phyloP scores from a whole-genome alignment of 192 early-diverging fungal species.

The Coemansia sp. region DNA sequence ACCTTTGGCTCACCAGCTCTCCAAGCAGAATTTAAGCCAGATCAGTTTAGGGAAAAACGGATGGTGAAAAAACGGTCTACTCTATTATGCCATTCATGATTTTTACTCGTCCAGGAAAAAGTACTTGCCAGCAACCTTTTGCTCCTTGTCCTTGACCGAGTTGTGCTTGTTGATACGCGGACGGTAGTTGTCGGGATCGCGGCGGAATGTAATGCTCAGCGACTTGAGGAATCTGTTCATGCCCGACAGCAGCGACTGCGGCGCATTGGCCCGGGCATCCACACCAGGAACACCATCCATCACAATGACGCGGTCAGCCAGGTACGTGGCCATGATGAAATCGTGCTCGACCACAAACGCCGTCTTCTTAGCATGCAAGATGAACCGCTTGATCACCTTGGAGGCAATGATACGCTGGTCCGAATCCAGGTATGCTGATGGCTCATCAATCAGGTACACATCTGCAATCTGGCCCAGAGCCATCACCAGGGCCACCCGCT shows the following conservation, averaged over 20 bases:
- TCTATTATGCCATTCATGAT: neutral
- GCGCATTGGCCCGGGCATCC: slow-evolving; percentile 76
- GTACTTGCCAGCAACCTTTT: slow-evolving; percentile 74
- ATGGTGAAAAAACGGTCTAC: too few relatives aligned
- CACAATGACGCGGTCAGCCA: slow-evolving; percentile 95
- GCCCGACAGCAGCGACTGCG: slow-evolving; percentile 86
- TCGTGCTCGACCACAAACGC: slow-evolving; percentile 99
- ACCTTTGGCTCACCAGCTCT: too few relatives aligned
- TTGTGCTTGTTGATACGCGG: slow-evolving; percentile 97
- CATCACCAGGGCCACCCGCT: slow-evolving; percentile 94
- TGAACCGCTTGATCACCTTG: slow-evolving; percentile 98
- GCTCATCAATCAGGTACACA: slow-evolving; percentile 97
- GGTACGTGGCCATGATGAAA: slow-evolving; percentile 98
- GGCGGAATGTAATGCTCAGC: slow-evolving; percentile 94
- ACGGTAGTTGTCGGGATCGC: slow-evolving; percentile 95
- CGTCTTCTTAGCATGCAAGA: slow-evolving; percentile 93
- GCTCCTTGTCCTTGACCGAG: slow-evolving; percentile 93
- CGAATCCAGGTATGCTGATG: slow-evolving; percentile 96
- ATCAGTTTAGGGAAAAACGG: too few relatives aligned
- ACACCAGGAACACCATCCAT: slow-evolving; percentile 90
- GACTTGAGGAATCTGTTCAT: slow-evolving; percentile 96
- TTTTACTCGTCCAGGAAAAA: slow-evolving; percentile 65
- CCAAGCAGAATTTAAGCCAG: too few relatives aligned
- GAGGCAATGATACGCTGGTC: slow-evolving; percentile 99
- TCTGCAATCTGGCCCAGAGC: slow-evolving; percentile 88